These are phyloP conservation scores for Nemania serpens DNA, from an alignment of 2,329 filamentous ascomycete genomes.

Conservation along the genomic window DNA sequence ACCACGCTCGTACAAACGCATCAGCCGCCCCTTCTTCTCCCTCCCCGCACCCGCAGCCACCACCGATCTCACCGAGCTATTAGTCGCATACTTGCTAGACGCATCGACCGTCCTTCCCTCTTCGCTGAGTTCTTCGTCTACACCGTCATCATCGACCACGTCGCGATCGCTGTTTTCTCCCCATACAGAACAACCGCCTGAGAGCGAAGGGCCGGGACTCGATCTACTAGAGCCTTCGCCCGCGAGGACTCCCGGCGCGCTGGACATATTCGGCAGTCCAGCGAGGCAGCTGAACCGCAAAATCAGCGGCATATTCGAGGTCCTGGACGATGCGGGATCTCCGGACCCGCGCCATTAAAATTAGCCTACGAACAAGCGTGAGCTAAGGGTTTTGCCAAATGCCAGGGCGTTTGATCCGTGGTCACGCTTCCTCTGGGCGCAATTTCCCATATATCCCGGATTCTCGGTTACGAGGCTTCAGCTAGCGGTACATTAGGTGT, in stretches of 20 bases:
- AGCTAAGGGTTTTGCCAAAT: not conserved
- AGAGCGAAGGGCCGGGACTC: conserved; percentile 23
- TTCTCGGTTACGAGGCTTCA: not conserved
- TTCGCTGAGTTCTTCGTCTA: conserved; percentile 18
- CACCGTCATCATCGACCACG: conserved; percentile 25
- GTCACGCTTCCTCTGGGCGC: not conserved
- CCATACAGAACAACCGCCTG: conserved; percentile 1
- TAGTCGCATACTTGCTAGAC: conserved; percentile 33
- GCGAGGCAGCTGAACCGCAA: conserved; percentile 28
- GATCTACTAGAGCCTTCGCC: conserved; percentile 34
- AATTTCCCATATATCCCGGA: not conserved
- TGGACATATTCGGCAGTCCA: conserved; percentile 26
- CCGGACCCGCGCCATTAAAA: not conserved
- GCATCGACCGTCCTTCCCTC: conserved; percentile 13
- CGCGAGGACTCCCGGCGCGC: conserved; percentile 8
- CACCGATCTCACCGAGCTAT: conserved; percentile 29
- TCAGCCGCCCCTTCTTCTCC: conserved; percentile 33
- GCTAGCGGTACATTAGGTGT: not conserved
- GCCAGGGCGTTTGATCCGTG: not conserved
- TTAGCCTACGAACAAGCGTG: not conserved
- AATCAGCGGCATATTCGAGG: conserved; percentile 37
- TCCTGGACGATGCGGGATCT: conserved; percentile 27
- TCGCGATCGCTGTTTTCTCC: conserved; percentile 24
- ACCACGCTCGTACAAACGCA: conserved; percentile 34
- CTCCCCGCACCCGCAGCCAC: conserved; percentile 25